phyloP scores from a whole-genome alignment of 306 rosid species.

The Mucuna pruriens region DNA sequence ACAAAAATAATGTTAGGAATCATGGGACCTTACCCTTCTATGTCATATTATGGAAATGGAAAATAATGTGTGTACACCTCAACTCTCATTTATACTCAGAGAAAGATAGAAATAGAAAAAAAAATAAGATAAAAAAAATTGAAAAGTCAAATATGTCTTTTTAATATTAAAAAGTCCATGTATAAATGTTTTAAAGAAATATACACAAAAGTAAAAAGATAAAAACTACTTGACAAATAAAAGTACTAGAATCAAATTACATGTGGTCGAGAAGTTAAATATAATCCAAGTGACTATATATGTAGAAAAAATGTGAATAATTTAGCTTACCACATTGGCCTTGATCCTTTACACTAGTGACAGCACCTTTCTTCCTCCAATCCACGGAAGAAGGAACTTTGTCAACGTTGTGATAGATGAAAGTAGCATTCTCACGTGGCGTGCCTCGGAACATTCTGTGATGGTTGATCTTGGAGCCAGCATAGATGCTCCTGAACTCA shows the following conservation, averaged over 20 bases:
- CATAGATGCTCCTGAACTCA: constrained; percentile 52
- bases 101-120: too few relatives aligned
- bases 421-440: constrained; percentile 33
- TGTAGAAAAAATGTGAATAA: background rate
- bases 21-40: background rate
- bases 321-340: constrained; percentile 55
- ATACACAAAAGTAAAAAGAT: background rate
- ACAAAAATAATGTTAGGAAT: background rate
- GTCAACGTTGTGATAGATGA: constrained; percentile 45
- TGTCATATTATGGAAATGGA: too few relatives aligned
- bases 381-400: constrained; percentile 48
- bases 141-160: too few relatives aligned
- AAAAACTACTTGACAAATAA: background rate
- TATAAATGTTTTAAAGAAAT: too few relatives aligned
- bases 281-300: background rate
- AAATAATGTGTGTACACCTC: too few relatives aligned
- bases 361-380: constrained; percentile 65
- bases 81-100: too few relatives aligned
- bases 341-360: constrained; percentile 55
- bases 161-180: too few relatives aligned
- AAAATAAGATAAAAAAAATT: too few relatives aligned
- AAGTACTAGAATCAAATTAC: too few relatives aligned
- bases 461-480: constrained; percentile 52
- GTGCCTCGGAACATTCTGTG: constrained; percentile 55
- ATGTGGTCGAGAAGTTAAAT: background rate